These are phyloP conservation scores for Laburnicola sp. DNA, from an alignment of 2,329 filamentous ascomycete genomes.

Conservation along the genomic window DNA sequence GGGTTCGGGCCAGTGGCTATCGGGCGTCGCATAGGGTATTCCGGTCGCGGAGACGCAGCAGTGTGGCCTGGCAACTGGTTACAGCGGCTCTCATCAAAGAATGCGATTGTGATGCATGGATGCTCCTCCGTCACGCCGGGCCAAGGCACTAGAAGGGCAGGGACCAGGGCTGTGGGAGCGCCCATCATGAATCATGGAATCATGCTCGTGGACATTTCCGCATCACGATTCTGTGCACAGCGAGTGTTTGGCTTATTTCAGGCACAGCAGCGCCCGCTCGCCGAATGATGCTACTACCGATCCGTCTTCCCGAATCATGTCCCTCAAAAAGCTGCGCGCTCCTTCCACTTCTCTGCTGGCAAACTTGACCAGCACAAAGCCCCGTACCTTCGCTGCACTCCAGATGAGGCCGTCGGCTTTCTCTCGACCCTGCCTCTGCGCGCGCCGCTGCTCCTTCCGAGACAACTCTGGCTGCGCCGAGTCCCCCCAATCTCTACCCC, in stretches of 20 bases:
- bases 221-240: background rate
- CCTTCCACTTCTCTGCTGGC: constrained; percentile 80
- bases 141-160: constrained; percentile 4
- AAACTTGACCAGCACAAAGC: constrained; percentile 90
- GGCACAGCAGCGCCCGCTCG: constrained; percentile 75
- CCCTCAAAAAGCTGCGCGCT: constrained; percentile 76
- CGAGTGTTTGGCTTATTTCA: constrained; percentile 28
- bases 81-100: too few relatives aligned
- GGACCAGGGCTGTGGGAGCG: constrained; percentile 9
- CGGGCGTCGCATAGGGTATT: constrained; percentile 22
- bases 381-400: constrained; percentile 45
- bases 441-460: constrained; percentile 54
- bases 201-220: background rate
- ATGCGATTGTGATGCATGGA: too few relatives aligned
- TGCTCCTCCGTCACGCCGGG: constrained; percentile 8
- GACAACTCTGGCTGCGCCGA: constrained; percentile 42
- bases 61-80: too few relatives aligned
- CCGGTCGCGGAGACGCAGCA: background rate
- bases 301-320: constrained; percentile 74
- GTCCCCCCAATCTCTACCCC: constrained; percentile 72
- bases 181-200: too few relatives aligned
- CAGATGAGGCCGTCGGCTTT: constrained; percentile 42
- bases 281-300: constrained; percentile 74
- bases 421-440: constrained; percentile 61
- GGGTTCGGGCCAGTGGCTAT: constrained; percentile 12